These are phyloP conservation scores for Roridomyces roridus DNA, from an alignment of 768 basidiomycete species.

Conservation along the genomic window DNA sequence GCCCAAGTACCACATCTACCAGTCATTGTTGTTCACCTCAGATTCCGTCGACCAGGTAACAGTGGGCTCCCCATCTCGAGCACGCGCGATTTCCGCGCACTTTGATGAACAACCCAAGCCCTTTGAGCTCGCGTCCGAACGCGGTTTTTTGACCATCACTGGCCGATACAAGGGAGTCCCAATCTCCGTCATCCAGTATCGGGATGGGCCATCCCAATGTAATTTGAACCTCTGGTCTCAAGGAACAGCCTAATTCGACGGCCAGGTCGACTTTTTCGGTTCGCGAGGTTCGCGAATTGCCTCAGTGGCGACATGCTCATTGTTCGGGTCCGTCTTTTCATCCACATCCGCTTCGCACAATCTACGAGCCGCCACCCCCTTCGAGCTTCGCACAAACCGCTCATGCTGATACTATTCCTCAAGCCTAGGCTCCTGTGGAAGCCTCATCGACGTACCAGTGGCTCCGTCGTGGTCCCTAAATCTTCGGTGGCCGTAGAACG, in stretches of 20 bases:
- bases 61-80: conserved; percentile 76
- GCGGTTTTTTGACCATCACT: conserved; percentile 78
- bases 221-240: no score
- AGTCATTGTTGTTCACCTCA: conserved; percentile 31
- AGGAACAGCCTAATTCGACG: no score
- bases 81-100: conserved; percentile 59
- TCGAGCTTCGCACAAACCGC: conserved; percentile 7
- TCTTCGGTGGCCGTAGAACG: conserved; percentile 71
- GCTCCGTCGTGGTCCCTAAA: conserved; percentile 74
- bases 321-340: conserved; percentile 47
- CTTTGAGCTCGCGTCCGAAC: conserved; percentile 71
- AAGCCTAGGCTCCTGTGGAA: conserved; percentile 86
- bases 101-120: conserved; percentile 65
- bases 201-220: conserved; percentile 86
- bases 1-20: conserved; percentile 23
- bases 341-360: neutral
- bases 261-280: conserved; percentile 91
- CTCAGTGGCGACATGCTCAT: conserved; percentile 64
- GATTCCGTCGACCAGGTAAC: conserved; percentile 55
- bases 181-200: conserved; percentile 77
- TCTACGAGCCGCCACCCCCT: conserved; percentile 2
- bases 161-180: conserved; percentile 68
- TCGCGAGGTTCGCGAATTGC: conserved; percentile 78
- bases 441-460: conserved; percentile 72
- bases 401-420: conserved; percentile 6